Conservation (phyloP, 306 rosid genomes). For the barrel medic (Medicago truncatula) region DNA sequence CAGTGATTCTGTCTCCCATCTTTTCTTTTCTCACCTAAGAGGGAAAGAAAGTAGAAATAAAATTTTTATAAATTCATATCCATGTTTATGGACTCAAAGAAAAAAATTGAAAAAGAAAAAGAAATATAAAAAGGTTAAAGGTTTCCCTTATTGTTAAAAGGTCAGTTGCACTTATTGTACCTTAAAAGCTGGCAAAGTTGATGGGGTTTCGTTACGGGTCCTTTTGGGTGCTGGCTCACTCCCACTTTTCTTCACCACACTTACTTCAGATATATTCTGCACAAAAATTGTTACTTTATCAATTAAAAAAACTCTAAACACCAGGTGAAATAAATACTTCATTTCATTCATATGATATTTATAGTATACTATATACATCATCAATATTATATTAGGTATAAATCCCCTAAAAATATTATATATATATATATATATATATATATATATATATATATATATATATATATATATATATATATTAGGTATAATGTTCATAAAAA, state of each 20-base stretch:
- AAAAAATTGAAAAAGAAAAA: slow-evolving; percentile 16
- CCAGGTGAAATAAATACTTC: not conserved
- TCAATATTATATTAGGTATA: too few species aligned
- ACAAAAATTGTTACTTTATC: slow-evolving; percentile 23
- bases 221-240: slow-evolving; percentile 78
- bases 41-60: slow-evolving; percentile 37
- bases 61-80: slow-evolving; percentile 46
- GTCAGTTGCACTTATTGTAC: slow-evolving; percentile 60
- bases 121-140: slow-evolving; percentile 35
- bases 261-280: slow-evolving; percentile 79
- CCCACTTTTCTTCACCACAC: slow-evolving; percentile 80
- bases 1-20: slow-evolving; percentile 99
- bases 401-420: too few species aligned
- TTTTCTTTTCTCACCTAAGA: slow-evolving; percentile 96
- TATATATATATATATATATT: too few species aligned
- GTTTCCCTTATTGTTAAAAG: slow-evolving; percentile 41
- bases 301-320: not conserved
- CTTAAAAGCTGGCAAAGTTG: slow-evolving; percentile 99
- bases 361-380: too few species aligned
- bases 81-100: slow-evolving; percentile 33
- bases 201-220: slow-evolving; percentile 81
- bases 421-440: too few species aligned
- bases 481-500: too few species aligned
- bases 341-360: not conserved
- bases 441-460: too few species aligned